A percentile compares a stretch with the other conserved stretches of the same genome.
Evolutionary conservation across 1,284 basidiomycete species (phyloP).

Genomic region (Rhizoctonia solani): DNA sequence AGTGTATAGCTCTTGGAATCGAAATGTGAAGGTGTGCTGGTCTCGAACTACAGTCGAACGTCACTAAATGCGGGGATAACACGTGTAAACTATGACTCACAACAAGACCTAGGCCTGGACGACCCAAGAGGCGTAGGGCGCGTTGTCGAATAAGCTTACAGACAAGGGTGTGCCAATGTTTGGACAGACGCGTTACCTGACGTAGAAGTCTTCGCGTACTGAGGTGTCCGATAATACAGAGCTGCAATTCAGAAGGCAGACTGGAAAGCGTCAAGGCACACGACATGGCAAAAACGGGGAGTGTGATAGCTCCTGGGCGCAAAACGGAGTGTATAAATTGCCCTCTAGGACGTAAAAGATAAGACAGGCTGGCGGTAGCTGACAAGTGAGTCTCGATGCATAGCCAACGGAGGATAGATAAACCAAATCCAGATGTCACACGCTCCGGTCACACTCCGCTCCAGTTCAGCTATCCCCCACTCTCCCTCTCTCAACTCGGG

Average conservation of each 20-base stretch:
- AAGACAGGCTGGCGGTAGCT: neutral
- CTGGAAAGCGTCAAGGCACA: neutral
- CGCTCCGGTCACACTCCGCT: constrained; percentile 20
- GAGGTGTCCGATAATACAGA: constrained; percentile 3
- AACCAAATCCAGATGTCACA: constrained; percentile 33
- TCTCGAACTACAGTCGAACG: constrained; percentile 18
- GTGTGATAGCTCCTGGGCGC: neutral
- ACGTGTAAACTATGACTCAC: constrained; percentile 21
- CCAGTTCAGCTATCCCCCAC: neutral
- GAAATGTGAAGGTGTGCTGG: constrained; percentile 2
- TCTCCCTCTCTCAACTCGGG: neutral
- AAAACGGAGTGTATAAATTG: neutral
- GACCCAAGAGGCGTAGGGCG: constrained; percentile 1
- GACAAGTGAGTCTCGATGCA: constrained; percentile 11
- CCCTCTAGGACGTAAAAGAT: neutral
- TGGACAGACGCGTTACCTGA: constrained; percentile 20
- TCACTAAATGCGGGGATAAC: neutral
- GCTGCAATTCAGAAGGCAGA: constrained; percentile 23
- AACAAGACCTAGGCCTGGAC: constrained; percentile 7
- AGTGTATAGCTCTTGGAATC: neutral
- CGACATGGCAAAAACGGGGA: constrained; percentile 1
- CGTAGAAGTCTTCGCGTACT: constrained; percentile 16
- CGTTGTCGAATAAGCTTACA: constrained; percentile 21
- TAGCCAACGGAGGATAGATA: constrained; percentile 23
- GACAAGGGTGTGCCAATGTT: constrained; percentile 18